Conservation (phyloP, 2,329 filamentous ascomycete species). For the Fusarium chuoi region DNA sequence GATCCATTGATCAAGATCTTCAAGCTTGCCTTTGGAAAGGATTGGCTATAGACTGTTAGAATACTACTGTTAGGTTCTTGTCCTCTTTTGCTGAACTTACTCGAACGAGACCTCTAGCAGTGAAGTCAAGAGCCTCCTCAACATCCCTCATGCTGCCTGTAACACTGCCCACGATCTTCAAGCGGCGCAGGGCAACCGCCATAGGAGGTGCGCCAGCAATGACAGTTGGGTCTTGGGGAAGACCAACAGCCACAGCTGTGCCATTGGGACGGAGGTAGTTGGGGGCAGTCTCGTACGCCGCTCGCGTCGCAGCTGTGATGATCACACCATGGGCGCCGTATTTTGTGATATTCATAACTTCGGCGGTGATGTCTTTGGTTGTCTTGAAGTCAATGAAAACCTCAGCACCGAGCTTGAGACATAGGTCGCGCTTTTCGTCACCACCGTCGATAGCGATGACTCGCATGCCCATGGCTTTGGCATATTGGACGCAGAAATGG, state of each 20-base stretch:
- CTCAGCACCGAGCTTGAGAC: constrained; percentile 73
- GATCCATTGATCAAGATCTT: constrained; percentile 39
- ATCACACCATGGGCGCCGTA: constrained; percentile 89
- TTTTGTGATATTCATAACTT: constrained; percentile 76
- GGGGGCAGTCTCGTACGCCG: constrained; percentile 92
- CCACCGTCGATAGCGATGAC: constrained; percentile 83
- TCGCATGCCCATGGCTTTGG: constrained; percentile 84
- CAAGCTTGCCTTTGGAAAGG: constrained; percentile 39
- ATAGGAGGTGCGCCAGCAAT: constrained; percentile 38
- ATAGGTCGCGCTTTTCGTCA: constrained; percentile 78
- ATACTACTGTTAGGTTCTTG: rapidly evolving
- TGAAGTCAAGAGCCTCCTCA: constrained; percentile 43
- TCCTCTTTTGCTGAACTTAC: background rate
- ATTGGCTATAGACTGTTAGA: constrained; percentile 33
- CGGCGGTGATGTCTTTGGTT: constrained; percentile 78
- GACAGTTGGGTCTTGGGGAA: constrained; percentile 61
- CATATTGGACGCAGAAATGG: constrained; percentile 81
- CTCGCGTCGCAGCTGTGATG: constrained; percentile 83
- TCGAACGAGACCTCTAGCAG: constrained; percentile 35
- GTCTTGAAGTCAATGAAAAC: constrained; percentile 81
- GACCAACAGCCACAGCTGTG: constrained; percentile 83
- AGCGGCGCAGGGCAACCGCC: constrained; percentile 18
- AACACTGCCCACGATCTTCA: constrained; percentile 42
- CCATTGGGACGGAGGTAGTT: constrained; percentile 84
- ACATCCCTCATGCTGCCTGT: constrained; percentile 39